These are phyloP conservation scores for Beauveria sp. DNA, from an alignment of 2,329 filamentous ascomycete species.

Conservation along the genomic window DNA sequence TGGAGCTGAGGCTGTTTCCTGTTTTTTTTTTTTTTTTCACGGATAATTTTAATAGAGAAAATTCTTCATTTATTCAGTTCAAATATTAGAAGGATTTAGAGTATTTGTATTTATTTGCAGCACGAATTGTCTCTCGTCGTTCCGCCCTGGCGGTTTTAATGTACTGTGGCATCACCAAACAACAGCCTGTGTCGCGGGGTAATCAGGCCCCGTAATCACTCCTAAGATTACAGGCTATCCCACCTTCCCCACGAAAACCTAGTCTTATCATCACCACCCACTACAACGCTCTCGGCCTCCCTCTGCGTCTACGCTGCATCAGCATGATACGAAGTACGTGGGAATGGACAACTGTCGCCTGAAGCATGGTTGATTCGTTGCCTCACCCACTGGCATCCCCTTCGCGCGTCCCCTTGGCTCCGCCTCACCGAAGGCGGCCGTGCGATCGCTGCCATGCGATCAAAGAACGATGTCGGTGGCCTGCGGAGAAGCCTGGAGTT, in stretches of 20 bases:
- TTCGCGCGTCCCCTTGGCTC: neutral
- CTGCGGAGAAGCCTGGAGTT: neutral
- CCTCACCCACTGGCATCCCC: neutral
- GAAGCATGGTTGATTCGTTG: neutral
- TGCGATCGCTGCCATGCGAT: constrained; percentile 11
- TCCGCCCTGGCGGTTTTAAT: too few species aligned
- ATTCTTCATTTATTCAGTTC: too few species aligned
- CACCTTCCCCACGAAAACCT: neutral
- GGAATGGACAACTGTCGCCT: neutral
- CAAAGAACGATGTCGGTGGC: constrained; percentile 11
- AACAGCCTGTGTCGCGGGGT: too few species aligned
- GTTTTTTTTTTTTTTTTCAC: too few species aligned
- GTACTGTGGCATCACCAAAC: too few species aligned
- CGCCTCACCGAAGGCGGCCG: neutral
- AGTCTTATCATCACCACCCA: neutral
- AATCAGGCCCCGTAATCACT: too few species aligned
- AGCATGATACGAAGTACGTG: neutral
- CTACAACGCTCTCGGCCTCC: neutral
- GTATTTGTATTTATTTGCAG: too few species aligned
- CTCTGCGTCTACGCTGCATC: neutral
- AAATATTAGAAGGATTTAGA: too few species aligned
- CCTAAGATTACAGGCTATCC: neutral
- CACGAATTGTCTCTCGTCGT: too few species aligned
- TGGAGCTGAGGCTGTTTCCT: too few species aligned
- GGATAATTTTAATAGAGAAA: too few species aligned